phyloP scores from a whole-genome alignment of 306 rosid genomes.

The Vigna unguiculata region DNA sequence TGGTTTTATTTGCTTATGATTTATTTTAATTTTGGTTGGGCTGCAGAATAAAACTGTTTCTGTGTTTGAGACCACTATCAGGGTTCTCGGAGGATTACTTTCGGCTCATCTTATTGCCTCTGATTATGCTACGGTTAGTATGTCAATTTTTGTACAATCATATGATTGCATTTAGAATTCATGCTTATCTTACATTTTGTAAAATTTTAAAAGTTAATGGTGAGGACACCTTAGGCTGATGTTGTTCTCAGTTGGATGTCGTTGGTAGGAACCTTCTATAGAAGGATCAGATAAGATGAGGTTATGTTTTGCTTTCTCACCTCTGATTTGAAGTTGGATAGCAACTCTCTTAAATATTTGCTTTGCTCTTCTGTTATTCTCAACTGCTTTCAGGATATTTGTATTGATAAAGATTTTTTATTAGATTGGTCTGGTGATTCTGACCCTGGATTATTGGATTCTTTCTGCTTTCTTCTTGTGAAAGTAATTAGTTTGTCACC shows the following conservation, averaged over 20 bases:
- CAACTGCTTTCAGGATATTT: neutral
- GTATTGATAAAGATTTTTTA: neutral
- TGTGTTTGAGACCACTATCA: conserved; percentile 87
- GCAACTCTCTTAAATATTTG: neutral
- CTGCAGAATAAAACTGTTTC: conserved; percentile 97
- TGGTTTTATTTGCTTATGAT: neutral
- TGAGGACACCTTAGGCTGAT: neutral
- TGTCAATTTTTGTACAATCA: neutral
- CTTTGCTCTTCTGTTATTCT: neutral
- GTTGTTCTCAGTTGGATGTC: neutral
- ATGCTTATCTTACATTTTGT: neutral
- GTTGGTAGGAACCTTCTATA: conserved; percentile 1
- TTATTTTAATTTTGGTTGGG: neutral
- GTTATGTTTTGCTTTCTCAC: neutral
- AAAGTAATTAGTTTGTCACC: neutral
- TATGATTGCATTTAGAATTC: neutral
- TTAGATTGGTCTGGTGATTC: neutral
- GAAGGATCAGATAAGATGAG: neutral
- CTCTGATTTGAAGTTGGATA: neutral
- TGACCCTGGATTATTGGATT: neutral
- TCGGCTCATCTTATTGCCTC: conserved; percentile 92
- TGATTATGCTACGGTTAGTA: conserved; percentile 81
- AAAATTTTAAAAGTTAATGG: neutral
- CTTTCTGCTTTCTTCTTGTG: neutral
- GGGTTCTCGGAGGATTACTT: conserved; percentile 91